Evolutionary conservation across 768 basidiomycete genomes (phyloP).

Genomic region (Russula sp.): DNA sequence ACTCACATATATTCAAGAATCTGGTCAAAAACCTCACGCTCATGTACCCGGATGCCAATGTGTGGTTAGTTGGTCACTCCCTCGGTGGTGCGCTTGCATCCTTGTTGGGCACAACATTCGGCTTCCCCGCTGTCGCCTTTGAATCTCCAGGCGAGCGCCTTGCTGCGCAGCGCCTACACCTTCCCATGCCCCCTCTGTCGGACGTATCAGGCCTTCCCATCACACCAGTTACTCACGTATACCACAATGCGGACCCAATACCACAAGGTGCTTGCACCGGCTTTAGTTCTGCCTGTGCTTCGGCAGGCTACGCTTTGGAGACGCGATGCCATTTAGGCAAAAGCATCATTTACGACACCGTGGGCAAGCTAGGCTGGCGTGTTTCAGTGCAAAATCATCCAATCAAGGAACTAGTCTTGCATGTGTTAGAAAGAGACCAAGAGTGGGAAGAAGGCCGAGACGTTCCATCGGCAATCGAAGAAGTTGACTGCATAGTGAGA

Average conservation of each 20-base stretch:
- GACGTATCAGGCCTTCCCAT: conserved; percentile 11
- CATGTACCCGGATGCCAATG: conserved; percentile 50
- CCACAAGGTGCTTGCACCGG: conserved; percentile 53
- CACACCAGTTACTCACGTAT: conserved; percentile 38
- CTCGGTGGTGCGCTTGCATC: conserved; percentile 61
- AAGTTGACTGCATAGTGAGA: conserved; percentile 56
- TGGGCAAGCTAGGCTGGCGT: conserved; percentile 53
- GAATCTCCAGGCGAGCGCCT: conserved; percentile 60
- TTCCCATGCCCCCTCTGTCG: conserved; percentile 43
- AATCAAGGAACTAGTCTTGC: conserved; percentile 47
- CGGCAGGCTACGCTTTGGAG: conserved; percentile 61
- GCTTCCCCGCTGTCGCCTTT: conserved; percentile 55
- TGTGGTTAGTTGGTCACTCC: conserved; percentile 57
- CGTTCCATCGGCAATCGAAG: conserved; percentile 51
- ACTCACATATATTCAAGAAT: conserved; percentile 29
- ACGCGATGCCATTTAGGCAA: conserved; percentile 56
- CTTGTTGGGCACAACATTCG: conserved; percentile 57
- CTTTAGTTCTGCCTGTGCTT: conserved; percentile 43
- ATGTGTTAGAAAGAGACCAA: conserved; percentile 45
- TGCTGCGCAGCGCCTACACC: conserved; percentile 52
- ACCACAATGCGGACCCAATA: conserved; percentile 67
- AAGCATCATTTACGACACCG: conserved; percentile 61
- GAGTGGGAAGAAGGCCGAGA: conserved; percentile 40
- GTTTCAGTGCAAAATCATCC: conserved; percentile 49
- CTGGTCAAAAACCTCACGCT: conserved; percentile 50